Base-by-base conservation (phyloP, 2,329 filamentous ascomycete species). In the Alternaria gaisen region DNA sequence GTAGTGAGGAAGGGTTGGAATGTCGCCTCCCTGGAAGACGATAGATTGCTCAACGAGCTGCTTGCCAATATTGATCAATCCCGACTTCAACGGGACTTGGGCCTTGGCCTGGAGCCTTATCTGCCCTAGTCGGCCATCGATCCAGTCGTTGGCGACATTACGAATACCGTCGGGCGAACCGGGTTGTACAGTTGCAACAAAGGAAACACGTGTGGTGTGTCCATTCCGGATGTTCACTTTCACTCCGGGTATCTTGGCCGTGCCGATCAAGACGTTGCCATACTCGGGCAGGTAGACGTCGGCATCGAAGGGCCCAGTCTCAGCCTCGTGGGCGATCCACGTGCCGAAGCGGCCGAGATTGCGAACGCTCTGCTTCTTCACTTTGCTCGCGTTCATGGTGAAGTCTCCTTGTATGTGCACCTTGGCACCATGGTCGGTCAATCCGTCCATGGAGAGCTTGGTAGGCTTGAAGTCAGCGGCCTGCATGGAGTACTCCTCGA, bases 401-500 rank as follows among this genome's bases (percentile, higher is more conserved):
- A 98, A 92, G 56, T 91, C 90, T 20, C 91, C 94, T 72, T 94
- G 90, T 47, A 99, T 84, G 64, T 93, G 89, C 32, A 92, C 91
- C 63, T 86, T 87, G 9, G 97, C 87, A 12, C 95, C 94, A 60
- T 89, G 85, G 8, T 87, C 75, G 0, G 93, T 97, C 67, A 97
- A 91, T 2, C 91, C 92, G 72, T 95, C 91, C 61, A 99, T 88
- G 2, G 93, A 93, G 20, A 99, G 80, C 67, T 90, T 91, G 6
- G 90, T 93, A 2, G 95, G 92, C 73, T 94, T 88, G 67, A 99
- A 87, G 18, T 94, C 88, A 24, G 90, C 85, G 3, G 94, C 92
- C 77, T 94, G 85, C 79, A 94, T 90, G 50, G 91, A 92, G 79
- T 99, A 99, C 74, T 92, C 87, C 79, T 97, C 88, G 11, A 97